These are phyloP conservation scores for Scheffersomyces quercinus DNA, from an alignment of 1,139 yeast species.

Conservation along the genomic window DNA sequence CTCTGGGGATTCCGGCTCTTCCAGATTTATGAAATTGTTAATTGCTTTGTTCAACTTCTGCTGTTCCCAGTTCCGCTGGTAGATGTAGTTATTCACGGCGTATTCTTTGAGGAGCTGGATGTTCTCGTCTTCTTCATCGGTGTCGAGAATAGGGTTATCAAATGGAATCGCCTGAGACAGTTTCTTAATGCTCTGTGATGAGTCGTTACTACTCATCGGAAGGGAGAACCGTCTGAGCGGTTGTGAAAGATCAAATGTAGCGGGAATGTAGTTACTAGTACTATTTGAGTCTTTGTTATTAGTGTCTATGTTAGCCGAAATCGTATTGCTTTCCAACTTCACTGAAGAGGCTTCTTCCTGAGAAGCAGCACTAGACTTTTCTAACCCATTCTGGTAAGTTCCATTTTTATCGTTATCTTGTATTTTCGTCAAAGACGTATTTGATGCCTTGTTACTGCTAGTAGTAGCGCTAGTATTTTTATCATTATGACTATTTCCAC, in stretches of 20 bases:
- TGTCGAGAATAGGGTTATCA: background rate
- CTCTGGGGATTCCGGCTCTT: background rate
- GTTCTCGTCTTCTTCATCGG: slow-evolving; percentile 11
- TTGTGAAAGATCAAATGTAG: slow-evolving; percentile 40
- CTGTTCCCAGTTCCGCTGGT: slow-evolving; percentile 15
- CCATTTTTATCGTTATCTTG: background rate
- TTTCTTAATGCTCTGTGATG: slow-evolving; percentile 1
- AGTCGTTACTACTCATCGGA: slow-evolving; percentile 13
- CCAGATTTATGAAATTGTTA: slow-evolving; percentile 5
- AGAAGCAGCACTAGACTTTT: background rate
- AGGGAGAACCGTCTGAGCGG: slow-evolving; percentile 33
- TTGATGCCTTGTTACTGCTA: background rate
- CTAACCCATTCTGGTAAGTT: background rate
- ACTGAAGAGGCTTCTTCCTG: background rate
- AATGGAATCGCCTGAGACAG: slow-evolving; percentile 1
- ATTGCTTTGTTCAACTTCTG: slow-evolving; percentile 9
- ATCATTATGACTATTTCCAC: background rate
- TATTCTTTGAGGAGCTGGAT: slow-evolving; percentile 14
- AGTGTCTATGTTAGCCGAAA: background rate
- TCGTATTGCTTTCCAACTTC: background rate
- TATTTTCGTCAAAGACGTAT: background rate
- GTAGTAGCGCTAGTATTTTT: background rate
- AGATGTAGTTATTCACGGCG: slow-evolving; percentile 16
- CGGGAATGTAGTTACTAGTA: slow-evolving; percentile 34
- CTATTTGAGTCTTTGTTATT: background rate